phyloP scores from a whole-genome alignment of 306 rosid genomes.

The Cucumis hystrix region DNA sequence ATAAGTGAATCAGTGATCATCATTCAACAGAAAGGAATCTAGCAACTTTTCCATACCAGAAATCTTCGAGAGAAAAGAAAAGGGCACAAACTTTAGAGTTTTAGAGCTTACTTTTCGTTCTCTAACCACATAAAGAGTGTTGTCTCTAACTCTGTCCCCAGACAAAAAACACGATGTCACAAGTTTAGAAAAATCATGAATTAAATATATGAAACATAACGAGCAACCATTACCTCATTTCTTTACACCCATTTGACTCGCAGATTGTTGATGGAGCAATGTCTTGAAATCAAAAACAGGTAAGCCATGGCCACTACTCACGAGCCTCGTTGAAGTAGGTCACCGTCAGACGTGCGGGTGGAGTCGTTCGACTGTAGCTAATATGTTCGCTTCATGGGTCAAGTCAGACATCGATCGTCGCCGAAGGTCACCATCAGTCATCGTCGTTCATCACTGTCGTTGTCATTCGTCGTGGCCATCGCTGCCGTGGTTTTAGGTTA shows the following conservation, averaged over 20 bases:
- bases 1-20: no score
- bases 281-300: no score
- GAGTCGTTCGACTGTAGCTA: no score
- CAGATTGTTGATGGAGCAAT: constrained; percentile 33
- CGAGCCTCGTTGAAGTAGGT: no score
- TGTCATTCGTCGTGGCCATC: no score
- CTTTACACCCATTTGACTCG: constrained; percentile 47
- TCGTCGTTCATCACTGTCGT: no score
- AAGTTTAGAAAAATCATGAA: not conserved
- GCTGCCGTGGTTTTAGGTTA: no score
- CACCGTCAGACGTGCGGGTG: no score
- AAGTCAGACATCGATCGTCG: no score
- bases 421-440: no score
- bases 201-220: not conserved
- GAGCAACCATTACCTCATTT: constrained; percentile 32
- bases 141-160: constrained; percentile 54
- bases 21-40: not conserved
- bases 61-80: not conserved
- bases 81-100: not conserved
- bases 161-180: constrained; percentile 5
- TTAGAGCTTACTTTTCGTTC: constrained; percentile 52
- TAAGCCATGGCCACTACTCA: no score
- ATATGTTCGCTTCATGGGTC: no score
- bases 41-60: not conserved
- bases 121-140: constrained; percentile 22